A percentile compares a stretch with the other conserved stretches of the same genome.
Conservation (phyloP, 805 yeast genomes). For the Hanseniaspora osmophila region DNA sequence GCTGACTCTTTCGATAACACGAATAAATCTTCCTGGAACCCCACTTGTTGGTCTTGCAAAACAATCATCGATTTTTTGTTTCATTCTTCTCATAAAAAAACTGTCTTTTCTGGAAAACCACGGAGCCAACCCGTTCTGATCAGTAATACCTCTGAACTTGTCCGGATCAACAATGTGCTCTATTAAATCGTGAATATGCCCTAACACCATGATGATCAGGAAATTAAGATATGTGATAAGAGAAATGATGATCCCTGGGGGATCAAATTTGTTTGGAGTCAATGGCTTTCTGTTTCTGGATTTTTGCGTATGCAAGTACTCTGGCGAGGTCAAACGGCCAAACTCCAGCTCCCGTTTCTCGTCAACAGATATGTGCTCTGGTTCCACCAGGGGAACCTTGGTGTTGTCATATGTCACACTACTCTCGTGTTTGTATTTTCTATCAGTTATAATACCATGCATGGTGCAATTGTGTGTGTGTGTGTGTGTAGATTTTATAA, state of each 20-base stretch:
- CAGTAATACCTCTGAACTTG: slow-evolving; percentile 51
- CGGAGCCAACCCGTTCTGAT: slow-evolving; percentile 86
- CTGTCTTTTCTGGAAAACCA: slow-evolving; percentile 89
- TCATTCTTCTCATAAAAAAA: slow-evolving; percentile 84
- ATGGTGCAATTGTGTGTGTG: background rate
- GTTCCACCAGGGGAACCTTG: slow-evolving; percentile 24
- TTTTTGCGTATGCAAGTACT: slow-evolving; percentile 47
- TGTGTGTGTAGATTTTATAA: background rate
- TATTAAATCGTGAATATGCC: slow-evolving; percentile 80
- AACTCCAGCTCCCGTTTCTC: slow-evolving; percentile 48
- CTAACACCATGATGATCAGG: slow-evolving; percentile 70
- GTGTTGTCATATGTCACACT: slow-evolving; percentile 10
- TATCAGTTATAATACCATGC: slow-evolving; percentile 5
- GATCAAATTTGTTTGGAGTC: slow-evolving; percentile 53
- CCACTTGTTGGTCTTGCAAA: slow-evolving; percentile 94
- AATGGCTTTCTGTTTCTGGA: slow-evolving; percentile 43
- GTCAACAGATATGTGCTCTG: slow-evolving; percentile 22
- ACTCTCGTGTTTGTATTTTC: slow-evolving; percentile 4
- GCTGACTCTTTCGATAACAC: slow-evolving; percentile 67
- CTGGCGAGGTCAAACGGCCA: slow-evolving; percentile 53
- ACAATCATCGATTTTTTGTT: slow-evolving; percentile 83
- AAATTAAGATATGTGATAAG: slow-evolving; percentile 77
- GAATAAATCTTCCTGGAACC: slow-evolving; percentile 86
- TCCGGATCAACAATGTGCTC: slow-evolving; percentile 62
- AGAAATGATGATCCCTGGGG: slow-evolving; percentile 72